phyloP scores from a whole-genome alignment of 2,329 filamentous ascomycete genomes.

The Alternaria sp. region DNA sequence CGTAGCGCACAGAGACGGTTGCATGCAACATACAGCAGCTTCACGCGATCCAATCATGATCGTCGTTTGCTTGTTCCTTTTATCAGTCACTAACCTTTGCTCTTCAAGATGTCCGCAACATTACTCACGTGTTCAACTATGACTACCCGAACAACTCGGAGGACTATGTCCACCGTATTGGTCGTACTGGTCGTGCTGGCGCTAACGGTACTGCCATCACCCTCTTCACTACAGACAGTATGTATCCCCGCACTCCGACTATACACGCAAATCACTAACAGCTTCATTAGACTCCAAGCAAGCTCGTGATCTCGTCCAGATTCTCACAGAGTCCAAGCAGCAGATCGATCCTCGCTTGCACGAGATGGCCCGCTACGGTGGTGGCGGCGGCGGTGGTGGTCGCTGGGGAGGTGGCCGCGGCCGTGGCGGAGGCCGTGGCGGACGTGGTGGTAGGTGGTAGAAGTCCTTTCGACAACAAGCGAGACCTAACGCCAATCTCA shows the following conservation, averaged over 20 bases:
- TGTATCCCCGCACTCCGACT: conserved; percentile 55
- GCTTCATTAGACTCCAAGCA: conserved; percentile 59
- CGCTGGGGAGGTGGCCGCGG: conserved; percentile 75
- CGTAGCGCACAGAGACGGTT: conserved; percentile 65
- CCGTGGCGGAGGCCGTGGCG: conserved; percentile 70
- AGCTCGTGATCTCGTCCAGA: conserved; percentile 93
- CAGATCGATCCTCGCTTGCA: conserved; percentile 94
- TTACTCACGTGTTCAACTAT: conserved; percentile 99
- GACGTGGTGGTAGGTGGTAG: conserved; percentile 58
- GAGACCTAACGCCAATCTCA: conserved; percentile 31
- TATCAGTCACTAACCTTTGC: conserved; percentile 78
- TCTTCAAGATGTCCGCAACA: conserved; percentile 98
- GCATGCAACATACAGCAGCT: conserved; percentile 63
- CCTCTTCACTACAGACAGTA: conserved; percentile 99
- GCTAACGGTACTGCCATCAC: conserved; percentile 96
- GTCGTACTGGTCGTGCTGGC: conserved; percentile 77
- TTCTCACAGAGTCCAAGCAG: conserved; percentile 97
- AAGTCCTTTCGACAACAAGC: conserved; percentile 2
- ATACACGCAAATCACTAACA: conserved; percentile 38
- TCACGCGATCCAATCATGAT: conserved; percentile 68
- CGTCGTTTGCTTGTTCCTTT: conserved; percentile 55
- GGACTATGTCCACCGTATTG: conserved; percentile 75
- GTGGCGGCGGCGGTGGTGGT: conserved; percentile 76
- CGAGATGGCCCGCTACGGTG: conserved; percentile 94
- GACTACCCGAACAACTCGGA: conserved; percentile 96